Evolutionary conservation across 2,329 filamentous ascomycete genomes (phyloP).

Genomic region (Fusarium sambucinum): DNA sequence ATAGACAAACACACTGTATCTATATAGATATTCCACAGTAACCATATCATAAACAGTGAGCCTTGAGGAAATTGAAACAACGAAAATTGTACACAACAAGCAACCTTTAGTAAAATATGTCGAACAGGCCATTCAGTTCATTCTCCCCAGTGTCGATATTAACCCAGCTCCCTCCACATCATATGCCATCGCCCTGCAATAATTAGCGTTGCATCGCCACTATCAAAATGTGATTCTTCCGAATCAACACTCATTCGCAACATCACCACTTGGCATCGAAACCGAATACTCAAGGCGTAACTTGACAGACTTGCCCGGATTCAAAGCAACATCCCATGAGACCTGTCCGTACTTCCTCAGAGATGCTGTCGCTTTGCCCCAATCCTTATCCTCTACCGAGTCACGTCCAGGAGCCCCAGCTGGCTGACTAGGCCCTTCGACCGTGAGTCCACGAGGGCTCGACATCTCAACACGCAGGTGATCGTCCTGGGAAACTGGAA

Average conservation of each 20-base stretch:
- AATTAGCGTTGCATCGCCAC: background rate
- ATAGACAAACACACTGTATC: too few species aligned
- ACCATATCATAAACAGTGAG: background rate
- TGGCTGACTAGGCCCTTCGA: constrained; percentile 54
- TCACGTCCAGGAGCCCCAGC: constrained; percentile 52
- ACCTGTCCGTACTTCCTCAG: constrained; percentile 70
- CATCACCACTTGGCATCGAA: constrained; percentile 64
- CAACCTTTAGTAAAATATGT: background rate
- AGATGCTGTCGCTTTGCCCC: constrained; percentile 67
- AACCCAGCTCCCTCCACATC: too few species aligned
- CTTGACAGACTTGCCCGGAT: constrained; percentile 68
- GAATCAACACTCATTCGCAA: constrained; percentile 42
- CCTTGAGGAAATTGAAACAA: background rate
- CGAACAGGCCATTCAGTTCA: too few species aligned
- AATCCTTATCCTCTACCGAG: constrained; percentile 53
- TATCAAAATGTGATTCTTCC: too few species aligned
- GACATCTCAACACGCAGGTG: constrained; percentile 64
- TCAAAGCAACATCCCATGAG: constrained; percentile 68
- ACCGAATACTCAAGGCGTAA: constrained; percentile 72
- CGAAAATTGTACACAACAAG: background rate
- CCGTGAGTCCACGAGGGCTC: constrained; percentile 60
- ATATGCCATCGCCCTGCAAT: too few species aligned
- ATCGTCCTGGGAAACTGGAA: constrained; percentile 73
- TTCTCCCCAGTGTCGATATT: too few species aligned
- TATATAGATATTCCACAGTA: too few species aligned